Evolutionary conservation across 2,329 filamentous ascomycete genomes (phyloP).

Genomic region (Herpotrichia juniperi): DNA sequence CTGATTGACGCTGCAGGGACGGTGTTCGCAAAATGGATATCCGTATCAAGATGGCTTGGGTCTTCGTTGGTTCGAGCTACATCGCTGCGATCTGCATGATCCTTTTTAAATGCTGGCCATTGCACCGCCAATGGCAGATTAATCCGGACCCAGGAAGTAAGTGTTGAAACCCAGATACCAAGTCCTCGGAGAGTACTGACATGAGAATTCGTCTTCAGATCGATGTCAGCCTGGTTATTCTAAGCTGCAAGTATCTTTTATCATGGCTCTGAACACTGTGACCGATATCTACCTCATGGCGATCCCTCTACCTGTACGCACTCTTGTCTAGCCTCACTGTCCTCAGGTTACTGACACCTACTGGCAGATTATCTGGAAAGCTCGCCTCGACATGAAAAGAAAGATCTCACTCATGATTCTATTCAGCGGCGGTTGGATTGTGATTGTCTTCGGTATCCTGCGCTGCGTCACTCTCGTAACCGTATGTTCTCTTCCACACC

Average conservation of each 20-base stretch:
- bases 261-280: not conserved
- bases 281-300: not conserved
- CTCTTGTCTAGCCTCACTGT: too few relatives aligned
- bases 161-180: not conserved
- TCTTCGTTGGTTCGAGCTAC: not conserved
- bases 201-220: not conserved
- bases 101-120: not conserved
- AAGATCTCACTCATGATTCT: not conserved
- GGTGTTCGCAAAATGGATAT: not conserved
- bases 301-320: not conserved
- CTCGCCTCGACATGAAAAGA: not conserved
- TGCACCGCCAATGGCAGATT: not conserved
- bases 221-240: not conserved
- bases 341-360: too few relatives aligned
- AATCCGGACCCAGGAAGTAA: not conserved
- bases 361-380: not conserved
- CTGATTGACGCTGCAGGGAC: not conserved
- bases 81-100: not conserved
- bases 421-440: not conserved
- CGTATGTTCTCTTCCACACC: not conserved
- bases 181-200: too few relatives aligned
- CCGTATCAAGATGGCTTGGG: not conserved
- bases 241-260: not conserved
- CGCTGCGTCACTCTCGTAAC: slow-evolving; percentile 1
- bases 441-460: not conserved